Evolutionary conservation across 768 basidiomycete species (phyloP), one percentile per base, ranked within the genome.

Genomic region (Hirschioporus abietinus): DNA sequence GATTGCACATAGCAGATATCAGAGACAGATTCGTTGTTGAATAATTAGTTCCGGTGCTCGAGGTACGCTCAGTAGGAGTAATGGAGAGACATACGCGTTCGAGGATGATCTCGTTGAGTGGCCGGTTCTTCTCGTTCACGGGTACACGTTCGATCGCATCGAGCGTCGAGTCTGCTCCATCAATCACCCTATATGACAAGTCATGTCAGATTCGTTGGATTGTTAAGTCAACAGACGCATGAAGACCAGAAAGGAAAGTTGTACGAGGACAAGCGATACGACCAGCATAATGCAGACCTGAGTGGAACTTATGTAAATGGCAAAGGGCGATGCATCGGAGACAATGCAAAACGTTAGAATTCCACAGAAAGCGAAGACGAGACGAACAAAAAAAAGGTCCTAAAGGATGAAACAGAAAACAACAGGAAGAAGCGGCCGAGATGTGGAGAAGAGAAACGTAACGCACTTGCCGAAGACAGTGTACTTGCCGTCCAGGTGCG

Each of bases 141-240:
- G 95, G 94, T 0, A 90, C 88, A 25, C 89, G 86, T 75, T 99
- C 97, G 86, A 98, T 94, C n/a, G 85, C 83, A 71, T 99, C 97
- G 60, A 99, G 79, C 5, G 96, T 93, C 3, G 93, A 88, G 74
- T 99, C 96, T n/a, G 85, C 86, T 23, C 97, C 97, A 74, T 99
- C 97, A 70, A 99, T 99, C n/a, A 99, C 95, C 60, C 80, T 82
- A 64, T 24, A 61, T 9, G 57, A 57, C 23, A 63, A n/a, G 52
- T 42, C n/a, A 8, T 8, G 63, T 36, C 24, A 60, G 24, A 4
- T 25, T 6, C 20, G 59, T n/a, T n/a, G n/a, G n/a, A 60, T 60
- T 20, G 59, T 23, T 36, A 36, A 7, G 35, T n/a, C n/a, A n/a
- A n/a, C n/a, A n/a, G n/a, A n/a, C n/a, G 15, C 15, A 7, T 15